These are phyloP conservation scores for Uromyces viciae-fabae DNA, from an alignment of 1,284 basidiomycete genomes.

Conservation along the genomic window DNA sequence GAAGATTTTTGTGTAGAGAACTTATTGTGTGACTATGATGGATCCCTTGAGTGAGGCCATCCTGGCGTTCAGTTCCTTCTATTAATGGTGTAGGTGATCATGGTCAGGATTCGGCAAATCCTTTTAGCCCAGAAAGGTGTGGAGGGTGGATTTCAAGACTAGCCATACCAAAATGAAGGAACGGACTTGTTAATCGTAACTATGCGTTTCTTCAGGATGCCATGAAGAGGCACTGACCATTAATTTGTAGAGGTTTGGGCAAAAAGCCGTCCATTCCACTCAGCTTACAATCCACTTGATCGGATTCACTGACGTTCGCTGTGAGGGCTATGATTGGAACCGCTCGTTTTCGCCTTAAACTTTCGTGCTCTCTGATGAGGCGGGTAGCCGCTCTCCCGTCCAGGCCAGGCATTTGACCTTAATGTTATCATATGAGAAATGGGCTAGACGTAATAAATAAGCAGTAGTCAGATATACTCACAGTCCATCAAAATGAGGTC, in stretches of 20 bases:
- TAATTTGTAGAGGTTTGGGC: conserved; percentile 31
- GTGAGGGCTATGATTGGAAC: conserved; percentile 40
- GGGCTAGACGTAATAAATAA: not conserved
- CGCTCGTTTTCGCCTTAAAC: not conserved
- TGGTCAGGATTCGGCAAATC: not conserved
- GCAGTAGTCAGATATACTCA: not conserved
- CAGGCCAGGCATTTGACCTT: conserved; percentile 42
- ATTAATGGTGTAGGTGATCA: not conserved
- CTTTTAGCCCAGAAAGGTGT: conserved; percentile 35
- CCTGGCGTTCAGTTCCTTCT: not conserved
- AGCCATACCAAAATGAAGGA: not conserved
- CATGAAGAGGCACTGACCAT: conserved; percentile 9
- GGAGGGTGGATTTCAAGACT: conserved; percentile 40
- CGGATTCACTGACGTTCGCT: conserved; percentile 36
- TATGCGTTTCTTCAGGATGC: not conserved
- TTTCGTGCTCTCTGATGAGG: conserved; percentile 26
- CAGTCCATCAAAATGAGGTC: conserved; percentile 41
- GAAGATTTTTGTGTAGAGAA: not conserved
- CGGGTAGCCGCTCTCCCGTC: conserved; percentile 29
- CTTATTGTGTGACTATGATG: not conserved
- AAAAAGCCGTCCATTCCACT: conserved; percentile 44
- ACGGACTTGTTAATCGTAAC: not conserved
- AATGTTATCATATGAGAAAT: not conserved
- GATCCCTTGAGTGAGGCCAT: not conserved
- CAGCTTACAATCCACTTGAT: conserved; percentile 11